Base-by-base conservation (phyloP, 225 moss, liverwort and hornwort species). In the Pseudisothecium myosuroides region DNA sequence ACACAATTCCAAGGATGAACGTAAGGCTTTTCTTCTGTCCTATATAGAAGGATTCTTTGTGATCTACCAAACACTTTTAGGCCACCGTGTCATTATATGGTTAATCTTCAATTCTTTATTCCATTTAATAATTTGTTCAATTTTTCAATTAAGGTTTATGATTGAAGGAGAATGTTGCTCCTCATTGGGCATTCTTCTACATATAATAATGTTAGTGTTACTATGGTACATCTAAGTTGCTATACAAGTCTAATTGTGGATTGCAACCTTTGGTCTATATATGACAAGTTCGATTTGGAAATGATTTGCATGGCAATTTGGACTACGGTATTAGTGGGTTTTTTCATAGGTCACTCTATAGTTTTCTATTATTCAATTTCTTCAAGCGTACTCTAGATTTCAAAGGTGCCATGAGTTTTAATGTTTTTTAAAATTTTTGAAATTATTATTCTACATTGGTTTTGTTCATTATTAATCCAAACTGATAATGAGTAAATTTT, bases 281-380 rank as follows among this genome's bases (percentile, higher is more conserved):
- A 4, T 78, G 3, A 1, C 7, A 58, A 80, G 12, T 59, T 41
- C 6, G 4, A 58, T 39, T 56, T 23, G 5, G 1, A 15, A 56
- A 56, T 2, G 0, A 27, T 27, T 1, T 10, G 0, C 1, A 4
- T n/a, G 27, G 17, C 5, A 27, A 17, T 17, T 58, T 45, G 6
- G 18, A 29, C 11, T 34, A 18, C 6, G 17, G 32, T 17, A 71
- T 3, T 45, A 11, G 11, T 39, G 1, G 5, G 37, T 58, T 39
- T 79, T 28, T 0, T 36, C 4, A 7, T 36, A 15, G 9, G 14
- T 14, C 0, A 0, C 3, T 76, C 0, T 0, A 0, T 20, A 0
- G 2, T 32, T 76, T 49, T 76, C 8, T 50, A 52, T 13, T 37
- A 9, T 37, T 77, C 9, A 8, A 23, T 76, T 36, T 54, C 14